These are phyloP conservation scores for Penicillium samsonianum DNA, from an alignment of 495 filamentous ascomycete species.

Conservation along the genomic window DNA sequence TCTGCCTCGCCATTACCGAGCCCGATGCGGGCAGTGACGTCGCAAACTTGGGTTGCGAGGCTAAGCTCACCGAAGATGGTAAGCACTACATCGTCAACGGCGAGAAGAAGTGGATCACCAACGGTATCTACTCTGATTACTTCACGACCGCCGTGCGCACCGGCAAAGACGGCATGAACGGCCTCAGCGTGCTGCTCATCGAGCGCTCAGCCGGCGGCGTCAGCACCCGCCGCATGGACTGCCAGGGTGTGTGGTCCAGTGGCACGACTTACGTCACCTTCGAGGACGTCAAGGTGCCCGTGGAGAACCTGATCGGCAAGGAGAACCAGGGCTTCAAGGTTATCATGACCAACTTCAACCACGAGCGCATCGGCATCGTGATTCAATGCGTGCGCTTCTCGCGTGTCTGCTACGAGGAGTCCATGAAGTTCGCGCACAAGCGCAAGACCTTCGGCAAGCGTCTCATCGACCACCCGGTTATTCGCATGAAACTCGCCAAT, in stretches of 20 bases:
- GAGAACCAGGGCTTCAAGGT: conserved; percentile 99
- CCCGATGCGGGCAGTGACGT: conserved; percentile 86
- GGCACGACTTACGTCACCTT: conserved; percentile 98
- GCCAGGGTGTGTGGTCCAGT: conserved; percentile 92
- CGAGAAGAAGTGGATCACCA: conserved; percentile 99
- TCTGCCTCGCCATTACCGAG: conserved; percentile 86
- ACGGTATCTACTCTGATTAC: conserved; percentile 94
- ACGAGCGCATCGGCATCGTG: conserved; percentile 97
- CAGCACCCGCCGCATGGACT: conserved; percentile 93
- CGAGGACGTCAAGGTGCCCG: conserved; percentile 97
- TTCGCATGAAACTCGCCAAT: conserved; percentile 94
- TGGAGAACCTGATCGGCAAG: conserved; percentile 96
- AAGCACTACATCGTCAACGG: conserved; percentile 99
- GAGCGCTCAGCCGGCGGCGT: conserved; percentile 79
- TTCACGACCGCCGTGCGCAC: conserved; percentile 97
- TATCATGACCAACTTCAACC: conserved; percentile 99
- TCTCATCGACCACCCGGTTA: conserved; percentile 94
- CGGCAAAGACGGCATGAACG: conserved; percentile 82
- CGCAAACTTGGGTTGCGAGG: conserved; percentile 91
- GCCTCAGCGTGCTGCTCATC: conserved; percentile 86
- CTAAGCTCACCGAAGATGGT: conserved; percentile 87
- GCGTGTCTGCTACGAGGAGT: conserved; percentile 96
- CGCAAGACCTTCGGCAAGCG: conserved; percentile 93
- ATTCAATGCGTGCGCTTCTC: conserved; percentile 96
- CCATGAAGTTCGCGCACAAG: conserved; percentile 95